Evolutionary conservation across 1,284 basidiomycete genomes (phyloP).

Genomic region (Ceratobasidium sp.): DNA sequence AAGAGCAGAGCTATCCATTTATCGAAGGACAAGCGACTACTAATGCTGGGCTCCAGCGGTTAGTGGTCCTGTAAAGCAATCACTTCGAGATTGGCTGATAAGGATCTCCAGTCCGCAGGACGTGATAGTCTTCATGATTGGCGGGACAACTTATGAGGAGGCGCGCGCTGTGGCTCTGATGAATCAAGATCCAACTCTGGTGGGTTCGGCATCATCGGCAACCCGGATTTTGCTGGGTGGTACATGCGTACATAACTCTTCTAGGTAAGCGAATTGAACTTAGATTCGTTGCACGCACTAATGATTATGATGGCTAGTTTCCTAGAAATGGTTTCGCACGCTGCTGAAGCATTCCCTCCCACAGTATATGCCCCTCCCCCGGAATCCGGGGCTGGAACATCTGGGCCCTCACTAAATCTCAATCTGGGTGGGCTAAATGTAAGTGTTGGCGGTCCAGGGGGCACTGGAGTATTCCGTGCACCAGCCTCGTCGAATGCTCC

Average conservation of each 20-base stretch:
- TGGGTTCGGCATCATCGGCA: conserved; percentile 50
- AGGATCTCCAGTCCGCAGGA: conserved; percentile 78
- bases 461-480: conserved; percentile 82
- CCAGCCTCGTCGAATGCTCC: conserved; percentile 19
- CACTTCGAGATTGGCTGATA: not conserved
- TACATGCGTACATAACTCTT: conserved; percentile 91
- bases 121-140: conserved; percentile 93
- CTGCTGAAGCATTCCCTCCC: conserved; percentile 65
- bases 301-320: too few species aligned
- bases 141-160: conserved; percentile 94
- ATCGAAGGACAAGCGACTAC: conserved; percentile 50
- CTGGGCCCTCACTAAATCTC: conserved; percentile 79
- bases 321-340: conserved; percentile 71
- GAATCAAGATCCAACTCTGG: conserved; percentile 73
- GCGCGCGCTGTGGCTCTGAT: conserved; percentile 81
- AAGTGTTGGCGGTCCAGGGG: conserved; percentile 82
- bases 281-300: not conserved
- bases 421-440: conserved; percentile 91
- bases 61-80: conserved; percentile 31
- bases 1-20: conserved; percentile 91
- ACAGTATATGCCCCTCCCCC: conserved; percentile 67
- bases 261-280: conserved; percentile 70
- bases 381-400: conserved; percentile 52
- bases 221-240: conserved; percentile 86
- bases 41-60: conserved; percentile 77